These are phyloP conservation scores for Linderina pennispora DNA, from an alignment of 192 early-diverging fungal genomes.

Conservation along the genomic window DNA sequence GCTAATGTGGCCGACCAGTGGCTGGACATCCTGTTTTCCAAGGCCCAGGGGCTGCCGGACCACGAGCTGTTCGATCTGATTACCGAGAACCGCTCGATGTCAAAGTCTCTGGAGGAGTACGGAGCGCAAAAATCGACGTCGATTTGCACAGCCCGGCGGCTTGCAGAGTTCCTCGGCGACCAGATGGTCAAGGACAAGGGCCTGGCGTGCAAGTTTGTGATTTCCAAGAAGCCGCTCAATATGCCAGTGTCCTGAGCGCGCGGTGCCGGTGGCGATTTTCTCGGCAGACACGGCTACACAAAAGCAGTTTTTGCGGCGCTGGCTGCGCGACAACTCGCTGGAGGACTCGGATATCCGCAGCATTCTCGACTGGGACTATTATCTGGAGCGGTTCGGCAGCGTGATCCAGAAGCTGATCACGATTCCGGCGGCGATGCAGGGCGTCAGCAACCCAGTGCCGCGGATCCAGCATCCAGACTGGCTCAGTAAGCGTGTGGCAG, in stretches of 20 bases:
- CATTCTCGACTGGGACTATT: conserved; percentile 97
- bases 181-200: conserved; percentile 98
- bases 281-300: conserved; percentile 69
- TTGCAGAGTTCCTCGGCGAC: conserved; percentile 96
- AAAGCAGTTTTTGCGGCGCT: conserved; percentile 82
- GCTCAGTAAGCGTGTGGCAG: conserved; percentile 75
- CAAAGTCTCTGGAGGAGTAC: conserved; percentile 89
- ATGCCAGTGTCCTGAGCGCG: conserved; percentile 87
- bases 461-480: conserved; percentile 92
- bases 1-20: conserved; percentile 88
- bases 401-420: conserved; percentile 97
- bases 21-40: conserved; percentile 89
- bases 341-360: conserved; percentile 79
- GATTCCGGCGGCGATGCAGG: conserved; percentile 97
- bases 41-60: conserved; percentile 75
- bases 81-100: conserved; percentile 97
- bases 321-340: conserved; percentile 79
- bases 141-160: conserved; percentile 88
- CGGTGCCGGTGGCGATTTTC: conserved; percentile 94
- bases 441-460: conserved; percentile 87
- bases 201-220: conserved; percentile 92
- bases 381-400: conserved; percentile 89
- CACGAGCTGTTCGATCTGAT: conserved; percentile 91
- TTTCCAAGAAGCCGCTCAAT: conserved; percentile 76
- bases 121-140: conserved; percentile 90